Conservation (phyloP, 176 grass and related monocot species). For the Bolboschoenus planiculmis region DNA sequence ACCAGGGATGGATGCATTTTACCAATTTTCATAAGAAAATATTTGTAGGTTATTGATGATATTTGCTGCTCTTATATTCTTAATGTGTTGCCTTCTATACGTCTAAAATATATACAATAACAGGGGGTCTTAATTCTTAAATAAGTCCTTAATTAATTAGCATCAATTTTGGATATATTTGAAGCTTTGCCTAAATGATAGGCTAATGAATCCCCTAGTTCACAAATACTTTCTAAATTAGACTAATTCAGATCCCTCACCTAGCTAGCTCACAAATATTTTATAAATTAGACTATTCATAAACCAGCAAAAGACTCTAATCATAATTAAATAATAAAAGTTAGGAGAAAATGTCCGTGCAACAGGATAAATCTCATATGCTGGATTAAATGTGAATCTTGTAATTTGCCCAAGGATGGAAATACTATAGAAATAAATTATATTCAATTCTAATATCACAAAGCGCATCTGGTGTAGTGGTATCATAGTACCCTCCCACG, state of each 20-base stretch:
- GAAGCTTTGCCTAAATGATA: not conserved
- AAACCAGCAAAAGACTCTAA: no score
- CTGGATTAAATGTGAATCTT: no score
- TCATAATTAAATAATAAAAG: no score
- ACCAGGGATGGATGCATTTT: no score
- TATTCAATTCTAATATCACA: no score
- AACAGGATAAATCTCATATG: no score
- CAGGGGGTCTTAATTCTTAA: no score
- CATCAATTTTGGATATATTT: not conserved
- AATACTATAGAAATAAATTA: no score
- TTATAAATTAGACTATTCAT: not conserved
- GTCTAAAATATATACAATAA: not conserved
- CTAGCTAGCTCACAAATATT: not conserved
- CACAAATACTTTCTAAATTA: not conserved
- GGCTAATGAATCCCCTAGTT: not conserved
- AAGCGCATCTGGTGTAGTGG: conserved; percentile 88
- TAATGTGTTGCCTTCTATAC: not conserved
- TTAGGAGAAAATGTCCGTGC: no score
- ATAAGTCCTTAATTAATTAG: no score
- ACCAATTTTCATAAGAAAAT: not conserved
- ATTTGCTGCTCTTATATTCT: not conserved
- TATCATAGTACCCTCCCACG: conserved; percentile 99
- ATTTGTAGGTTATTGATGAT: not conserved
- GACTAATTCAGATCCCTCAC: not conserved
- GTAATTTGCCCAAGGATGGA: no score